Percentiles rank a stretch among this genome's conserved stretches.
These are phyloP conservation scores for Aotearoamyces nothofagi DNA, from an alignment of 2,329 filamentous ascomycete species.

Conservation along the genomic window DNA sequence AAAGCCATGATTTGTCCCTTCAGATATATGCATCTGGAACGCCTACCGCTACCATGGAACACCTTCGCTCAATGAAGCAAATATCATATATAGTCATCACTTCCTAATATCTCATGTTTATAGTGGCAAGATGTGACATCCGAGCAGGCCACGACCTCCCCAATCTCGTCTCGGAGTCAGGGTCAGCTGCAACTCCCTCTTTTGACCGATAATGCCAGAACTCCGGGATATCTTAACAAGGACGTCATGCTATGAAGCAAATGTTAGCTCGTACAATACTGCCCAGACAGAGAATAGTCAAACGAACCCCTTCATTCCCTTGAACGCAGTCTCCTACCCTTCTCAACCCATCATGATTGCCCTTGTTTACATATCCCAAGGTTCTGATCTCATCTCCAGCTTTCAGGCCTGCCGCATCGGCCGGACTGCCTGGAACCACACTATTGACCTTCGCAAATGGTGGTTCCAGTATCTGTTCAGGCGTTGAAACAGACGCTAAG, in stretches of 20 bases:
- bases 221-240: constrained; percentile 48
- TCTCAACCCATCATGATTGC: constrained; percentile 73
- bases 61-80: too few species aligned
- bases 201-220: constrained; percentile 5
- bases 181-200: constrained; percentile 43
- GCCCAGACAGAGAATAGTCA: constrained; percentile 1
- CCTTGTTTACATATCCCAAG: constrained; percentile 72
- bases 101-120: too few species aligned
- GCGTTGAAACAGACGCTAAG: constrained; percentile 13
- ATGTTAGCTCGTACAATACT: constrained; percentile 4
- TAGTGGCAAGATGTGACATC: constrained; percentile 76
- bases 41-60: too few species aligned
- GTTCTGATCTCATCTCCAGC: constrained; percentile 66
- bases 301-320: constrained; percentile 73
- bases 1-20: too few species aligned
- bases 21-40: too few species aligned
- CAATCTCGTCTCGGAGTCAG: constrained; percentile 68
- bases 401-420: constrained; percentile 66
- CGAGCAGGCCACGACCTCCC: constrained; percentile 80
- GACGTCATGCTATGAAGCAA: constrained; percentile 42
- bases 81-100: too few species aligned
- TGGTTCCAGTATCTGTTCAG: constrained; percentile 27
- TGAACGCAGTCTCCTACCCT: constrained; percentile 85
- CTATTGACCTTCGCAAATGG: constrained; percentile 86
- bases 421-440: constrained; percentile 65